Evolutionary conservation across 768 basidiomycete species (phyloP).

Genomic region (Trametes cubensis): DNA sequence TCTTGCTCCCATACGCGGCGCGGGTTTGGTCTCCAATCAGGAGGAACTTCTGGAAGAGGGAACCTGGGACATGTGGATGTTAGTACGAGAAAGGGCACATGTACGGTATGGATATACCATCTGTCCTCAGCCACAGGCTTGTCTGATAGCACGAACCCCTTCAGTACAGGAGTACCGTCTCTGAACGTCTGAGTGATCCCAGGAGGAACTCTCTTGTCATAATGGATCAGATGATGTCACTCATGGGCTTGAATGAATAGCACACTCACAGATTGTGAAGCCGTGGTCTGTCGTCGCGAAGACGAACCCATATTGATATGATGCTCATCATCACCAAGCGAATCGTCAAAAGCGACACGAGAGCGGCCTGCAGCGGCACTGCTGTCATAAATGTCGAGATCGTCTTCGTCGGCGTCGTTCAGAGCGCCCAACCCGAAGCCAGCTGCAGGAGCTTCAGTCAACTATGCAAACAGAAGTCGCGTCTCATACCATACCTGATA

Average conservation of each 20-base stretch:
- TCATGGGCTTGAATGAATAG: no score
- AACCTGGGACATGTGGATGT: constrained; percentile 57
- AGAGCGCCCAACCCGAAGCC: constrained; percentile 89
- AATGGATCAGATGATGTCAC: constrained; percentile 3
- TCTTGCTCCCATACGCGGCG: constrained; percentile 67
- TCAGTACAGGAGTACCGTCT: constrained; percentile 73
- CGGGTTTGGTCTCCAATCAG: constrained; percentile 87
- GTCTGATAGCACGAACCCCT: constrained; percentile 74
- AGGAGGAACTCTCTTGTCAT: constrained; percentile 24
- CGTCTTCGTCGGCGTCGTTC: constrained; percentile 95
- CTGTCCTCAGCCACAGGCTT: constrained; percentile 69
- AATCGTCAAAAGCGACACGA: constrained; percentile 66
- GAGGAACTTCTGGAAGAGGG: constrained; percentile 77
- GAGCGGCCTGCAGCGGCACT: constrained; percentile 39
- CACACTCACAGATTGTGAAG: constrained; percentile 16
- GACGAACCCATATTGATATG: constrained; percentile 45
- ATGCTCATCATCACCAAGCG: constrained; percentile 67
- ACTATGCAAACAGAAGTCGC: no score
- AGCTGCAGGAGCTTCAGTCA: constrained; percentile 42
- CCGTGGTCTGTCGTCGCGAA: constrained; percentile 10
- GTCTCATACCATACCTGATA: constrained; percentile 49
- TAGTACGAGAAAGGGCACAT: constrained; percentile 23
- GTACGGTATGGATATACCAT: constrained; percentile 49
- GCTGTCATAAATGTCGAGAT: constrained; percentile 80
- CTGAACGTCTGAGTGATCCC: constrained; percentile 52